Base-by-base conservation (phyloP, 352 stramenopile species). In the Pythium graminicola region DNA sequence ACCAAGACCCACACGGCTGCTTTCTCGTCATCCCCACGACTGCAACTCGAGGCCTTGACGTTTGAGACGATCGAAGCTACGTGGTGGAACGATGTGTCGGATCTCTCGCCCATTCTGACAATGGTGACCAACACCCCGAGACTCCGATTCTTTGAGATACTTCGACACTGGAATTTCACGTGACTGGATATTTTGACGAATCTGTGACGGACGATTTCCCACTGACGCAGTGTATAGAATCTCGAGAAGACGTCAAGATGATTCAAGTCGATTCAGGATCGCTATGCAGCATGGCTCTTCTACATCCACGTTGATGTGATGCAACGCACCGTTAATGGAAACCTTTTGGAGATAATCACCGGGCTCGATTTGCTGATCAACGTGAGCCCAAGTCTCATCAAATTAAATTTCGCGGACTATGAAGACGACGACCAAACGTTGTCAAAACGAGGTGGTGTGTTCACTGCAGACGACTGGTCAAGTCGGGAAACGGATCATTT, bases 331-430 rank as follows among this genome's bases (percentile, higher is more conserved):
- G 8, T 42, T 3, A 31, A 29, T 2, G 44, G 31, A 3, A 29
- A 4, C 0, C 7, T 8, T 2, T 22, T 51, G 2, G 44, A 41
- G 28, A 31, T 2, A 7, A 51, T 51, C 17, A 33, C 29, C 3
- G 29, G 17, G 13, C 29, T 51, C 9, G 44, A 51, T 31, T 19
- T 51, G 28, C 17, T 41, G 28, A 41, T 41, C 6, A 50, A 50
- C 26, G 27, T 24, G 1, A 33, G 43, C 6, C 6, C 9, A 7
- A 36, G 43, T 6, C 43, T 26, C 16, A 13, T 50, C n/a, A 19
- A 38, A 3, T 14, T 1, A n/a, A 29, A 39, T 20, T 50, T 13
- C 27, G 5, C n/a, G 0, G 43, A n/a, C n/a, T n/a, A 50, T 6
- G 7, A 39, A 0, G 43, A 38, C 17, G n/a, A 51, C 3, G 14